Base-by-base conservation (phyloP, 208 protist species). In the Acanthamoeba triangularis region DNA sequence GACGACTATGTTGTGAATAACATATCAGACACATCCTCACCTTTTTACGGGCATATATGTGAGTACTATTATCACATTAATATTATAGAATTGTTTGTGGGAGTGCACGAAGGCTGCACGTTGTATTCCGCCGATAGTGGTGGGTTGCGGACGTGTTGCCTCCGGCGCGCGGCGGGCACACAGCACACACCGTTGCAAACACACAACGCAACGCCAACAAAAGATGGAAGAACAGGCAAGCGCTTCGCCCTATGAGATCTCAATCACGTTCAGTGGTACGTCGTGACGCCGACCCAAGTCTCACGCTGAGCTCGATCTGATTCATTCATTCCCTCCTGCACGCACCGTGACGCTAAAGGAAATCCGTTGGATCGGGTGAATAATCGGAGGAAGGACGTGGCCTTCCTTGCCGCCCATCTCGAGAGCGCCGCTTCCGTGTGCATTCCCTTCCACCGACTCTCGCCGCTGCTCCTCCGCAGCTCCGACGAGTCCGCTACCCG, bases 331-430 rank as follows among this genome's bases (percentile, higher is more conserved):
- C 28, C 1, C 2, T n/a, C 61, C 2, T 28, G 61, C 16, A 18
- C 28, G 61, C 61, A 5, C 5, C 61, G 28, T n/a, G 28, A 7
- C 3, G 5, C 16, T 5, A 1, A 1, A 54, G 69, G 69, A 0
- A 78, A 78, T 41, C 69, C 69, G 8, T 20, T 78, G 69, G 69
- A 78, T 78, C 69, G 69, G n/a, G 65, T 74, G 28, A 74, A 74
- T 30, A 74, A 74, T 30, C 65, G 65, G 7, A 13, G 65, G 18
- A 74, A 74, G 65, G 65, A 74, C 33, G 65, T 37, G 65, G 65
- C 65, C 33, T 74, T 33, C 33, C 65, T 74, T 30, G 65, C 13
- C 30, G 6, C 30, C 30, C 33, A 20, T 1, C 30, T 78, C 37
- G 30, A 18, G 23, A 44, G n/a, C 69, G 28, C 69, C 69, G 16